phyloP scores from a whole-genome alignment of 2,329 filamentous ascomycete species.

The Tolypocladium tundrense region DNA sequence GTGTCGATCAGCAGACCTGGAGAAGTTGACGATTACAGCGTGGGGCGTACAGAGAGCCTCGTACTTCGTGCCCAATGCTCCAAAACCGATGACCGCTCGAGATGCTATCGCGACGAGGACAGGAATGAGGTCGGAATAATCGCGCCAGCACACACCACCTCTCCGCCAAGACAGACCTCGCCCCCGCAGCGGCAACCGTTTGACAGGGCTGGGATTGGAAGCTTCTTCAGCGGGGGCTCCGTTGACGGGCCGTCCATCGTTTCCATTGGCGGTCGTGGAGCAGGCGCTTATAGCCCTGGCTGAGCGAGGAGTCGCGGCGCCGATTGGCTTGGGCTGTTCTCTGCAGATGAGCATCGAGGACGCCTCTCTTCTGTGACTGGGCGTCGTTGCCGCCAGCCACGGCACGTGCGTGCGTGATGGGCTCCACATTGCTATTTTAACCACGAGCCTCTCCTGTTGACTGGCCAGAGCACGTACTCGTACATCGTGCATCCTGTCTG shows the following conservation, averaged over 20 bases:
- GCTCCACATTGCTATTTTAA: not conserved
- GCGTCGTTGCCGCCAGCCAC: not conserved
- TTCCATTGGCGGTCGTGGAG: not conserved
- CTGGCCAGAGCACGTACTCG: not conserved
- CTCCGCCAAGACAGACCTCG: not conserved
- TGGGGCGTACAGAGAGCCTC: too few species aligned
- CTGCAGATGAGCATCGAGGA: not conserved
- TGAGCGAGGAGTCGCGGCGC: not conserved
- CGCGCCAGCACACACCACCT: not conserved
- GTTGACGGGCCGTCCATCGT: not conserved
- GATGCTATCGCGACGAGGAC: not conserved
- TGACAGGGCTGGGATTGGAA: not conserved
- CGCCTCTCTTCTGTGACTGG: not conserved
- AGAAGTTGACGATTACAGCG: not conserved
- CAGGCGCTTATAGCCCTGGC: not conserved
- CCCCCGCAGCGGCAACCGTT: not conserved
- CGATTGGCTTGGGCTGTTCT: not conserved
- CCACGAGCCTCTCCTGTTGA: not conserved
- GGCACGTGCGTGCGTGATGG: not conserved
- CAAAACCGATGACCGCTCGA: not conserved
- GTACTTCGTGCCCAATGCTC: too few species aligned
- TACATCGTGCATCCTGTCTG: too few species aligned
- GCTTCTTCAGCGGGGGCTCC: not conserved
- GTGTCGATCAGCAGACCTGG: not conserved
- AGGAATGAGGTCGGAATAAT: not conserved